Conservation (phyloP, 768 basidiomycete genomes). For the Lentinus brumalis region DNA sequence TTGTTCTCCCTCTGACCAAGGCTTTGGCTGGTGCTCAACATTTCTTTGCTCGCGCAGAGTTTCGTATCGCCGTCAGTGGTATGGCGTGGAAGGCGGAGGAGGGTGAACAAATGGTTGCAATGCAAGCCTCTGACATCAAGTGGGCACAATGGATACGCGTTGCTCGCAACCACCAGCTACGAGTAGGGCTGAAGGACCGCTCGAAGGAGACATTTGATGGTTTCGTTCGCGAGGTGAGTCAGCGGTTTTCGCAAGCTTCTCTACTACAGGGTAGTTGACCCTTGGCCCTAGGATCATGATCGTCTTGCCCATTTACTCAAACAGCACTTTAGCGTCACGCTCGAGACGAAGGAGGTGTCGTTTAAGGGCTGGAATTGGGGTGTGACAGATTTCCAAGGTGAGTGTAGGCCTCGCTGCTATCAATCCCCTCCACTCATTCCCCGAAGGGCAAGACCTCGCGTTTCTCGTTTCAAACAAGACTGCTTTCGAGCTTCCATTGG, state of each 20-base stretch:
- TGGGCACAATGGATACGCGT: conserved; percentile 92
- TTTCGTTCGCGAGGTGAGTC: conserved; percentile 81
- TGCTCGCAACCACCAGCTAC: conserved; percentile 88
- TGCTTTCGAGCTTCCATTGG: conserved; percentile 87
- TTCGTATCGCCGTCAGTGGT: conserved; percentile 87
- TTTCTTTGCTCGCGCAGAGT: conserved; percentile 47
- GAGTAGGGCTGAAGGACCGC: conserved; percentile 78
- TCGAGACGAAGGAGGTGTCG: conserved; percentile 85
- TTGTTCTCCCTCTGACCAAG: conserved; percentile 22
- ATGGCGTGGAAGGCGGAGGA: conserved; percentile 94
- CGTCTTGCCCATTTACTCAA: conserved; percentile 79
- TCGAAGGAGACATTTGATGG: conserved; percentile 89
- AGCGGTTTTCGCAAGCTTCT: not conserved
- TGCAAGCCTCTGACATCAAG: conserved; percentile 75
- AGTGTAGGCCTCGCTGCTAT: conserved; percentile 16
- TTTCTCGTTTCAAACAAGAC: conserved; percentile 89
- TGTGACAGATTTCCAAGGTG: conserved; percentile 90
- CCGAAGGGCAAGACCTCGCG: conserved; percentile 82
- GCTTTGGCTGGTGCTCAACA: not conserved
- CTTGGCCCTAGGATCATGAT: conserved; percentile 77
- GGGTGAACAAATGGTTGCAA: conserved; percentile 58
- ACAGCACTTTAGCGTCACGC: conserved; percentile 80
- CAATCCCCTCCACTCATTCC: not conserved
- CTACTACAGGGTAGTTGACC: not conserved
- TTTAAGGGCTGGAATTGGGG: conserved; percentile 99